These are phyloP conservation scores for Solanum raphanifolium DNA, from an alignment of 257 asterid genomes.

Conservation along the genomic window DNA sequence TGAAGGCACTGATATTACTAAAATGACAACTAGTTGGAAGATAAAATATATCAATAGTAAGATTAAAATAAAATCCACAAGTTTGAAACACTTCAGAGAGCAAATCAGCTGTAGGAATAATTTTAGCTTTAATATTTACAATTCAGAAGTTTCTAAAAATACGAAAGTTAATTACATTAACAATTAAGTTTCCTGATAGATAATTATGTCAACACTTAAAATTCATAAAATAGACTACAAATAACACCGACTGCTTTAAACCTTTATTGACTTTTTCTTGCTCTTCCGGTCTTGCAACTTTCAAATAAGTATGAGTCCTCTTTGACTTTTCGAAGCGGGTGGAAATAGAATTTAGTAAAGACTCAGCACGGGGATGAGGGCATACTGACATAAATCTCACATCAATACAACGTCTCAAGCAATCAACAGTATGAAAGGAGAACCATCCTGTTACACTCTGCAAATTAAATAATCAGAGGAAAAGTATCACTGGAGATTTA, in stretches of 20 bases:
- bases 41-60: not conserved
- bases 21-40: not conserved
- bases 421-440: slow-evolving; percentile 40
- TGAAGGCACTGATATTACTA: not conserved
- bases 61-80: not conserved
- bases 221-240: not conserved
- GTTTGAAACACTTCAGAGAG: not conserved
- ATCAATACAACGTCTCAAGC: slow-evolving; percentile 62
- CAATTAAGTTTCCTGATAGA: not conserved
- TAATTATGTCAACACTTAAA: not conserved
- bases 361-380: slow-evolving; percentile 62
- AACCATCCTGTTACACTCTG: slow-evolving; percentile 72
- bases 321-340: slow-evolving; percentile 65
- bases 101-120: not conserved
- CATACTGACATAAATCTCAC: slow-evolving; percentile 71
- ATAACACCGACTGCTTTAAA: not conserved
- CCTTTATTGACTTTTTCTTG: slow-evolving; percentile 34
- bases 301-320: slow-evolving; percentile 24
- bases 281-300: slow-evolving; percentile 33
- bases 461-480: not conserved
- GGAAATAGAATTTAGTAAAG: slow-evolving; percentile 45
- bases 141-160: not conserved
- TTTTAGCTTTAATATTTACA: not conserved
- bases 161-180: not conserved
- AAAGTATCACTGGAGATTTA: not conserved